These are phyloP conservation scores for Elsinoe perseae DNA, from an alignment of 2,329 filamentous ascomycete genomes.

Conservation along the genomic window DNA sequence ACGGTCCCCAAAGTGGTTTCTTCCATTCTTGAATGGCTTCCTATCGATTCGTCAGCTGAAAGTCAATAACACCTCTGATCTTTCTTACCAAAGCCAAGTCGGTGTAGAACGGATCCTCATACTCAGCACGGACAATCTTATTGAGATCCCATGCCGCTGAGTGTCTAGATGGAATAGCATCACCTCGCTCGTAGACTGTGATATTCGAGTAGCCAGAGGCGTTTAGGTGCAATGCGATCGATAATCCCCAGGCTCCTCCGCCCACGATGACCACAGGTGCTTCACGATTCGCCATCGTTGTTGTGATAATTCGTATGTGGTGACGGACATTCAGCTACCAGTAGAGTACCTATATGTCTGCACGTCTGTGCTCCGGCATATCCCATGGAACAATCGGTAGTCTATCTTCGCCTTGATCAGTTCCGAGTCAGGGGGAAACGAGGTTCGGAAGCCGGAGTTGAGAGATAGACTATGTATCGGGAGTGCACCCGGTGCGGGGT, in stretches of 20 bases:
- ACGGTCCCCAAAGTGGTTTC: slow-evolving; percentile 46
- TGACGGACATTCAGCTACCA: neutral
- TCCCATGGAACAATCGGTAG: neutral
- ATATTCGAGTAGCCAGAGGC: slow-evolving; percentile 40
- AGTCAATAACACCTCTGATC: neutral
- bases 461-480: neutral
- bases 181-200: slow-evolving; percentile 41
- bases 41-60: slow-evolving; percentile 16
- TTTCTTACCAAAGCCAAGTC: slow-evolving; percentile 43
- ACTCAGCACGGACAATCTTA: slow-evolving; percentile 54
- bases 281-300: slow-evolving; percentile 15
- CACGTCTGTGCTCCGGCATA: neutral
- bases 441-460: neutral
- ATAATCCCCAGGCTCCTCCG: slow-evolving; percentile 45
- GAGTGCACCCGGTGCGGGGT: neutral
- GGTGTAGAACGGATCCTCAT: slow-evolving; percentile 51
- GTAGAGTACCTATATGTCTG: too few species aligned
- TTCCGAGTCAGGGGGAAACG: neutral
- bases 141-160: slow-evolving; percentile 55
- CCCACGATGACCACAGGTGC: slow-evolving; percentile 28
- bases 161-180: slow-evolving; percentile 40
- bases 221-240: slow-evolving; percentile 43
- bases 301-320: neutral
- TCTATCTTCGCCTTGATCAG: neutral
- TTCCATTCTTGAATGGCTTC: slow-evolving; percentile 49